These are phyloP conservation scores for Cylindrotheca fusiformis DNA, from an alignment of 108 stramenopile genomes.

Conservation along the genomic window DNA sequence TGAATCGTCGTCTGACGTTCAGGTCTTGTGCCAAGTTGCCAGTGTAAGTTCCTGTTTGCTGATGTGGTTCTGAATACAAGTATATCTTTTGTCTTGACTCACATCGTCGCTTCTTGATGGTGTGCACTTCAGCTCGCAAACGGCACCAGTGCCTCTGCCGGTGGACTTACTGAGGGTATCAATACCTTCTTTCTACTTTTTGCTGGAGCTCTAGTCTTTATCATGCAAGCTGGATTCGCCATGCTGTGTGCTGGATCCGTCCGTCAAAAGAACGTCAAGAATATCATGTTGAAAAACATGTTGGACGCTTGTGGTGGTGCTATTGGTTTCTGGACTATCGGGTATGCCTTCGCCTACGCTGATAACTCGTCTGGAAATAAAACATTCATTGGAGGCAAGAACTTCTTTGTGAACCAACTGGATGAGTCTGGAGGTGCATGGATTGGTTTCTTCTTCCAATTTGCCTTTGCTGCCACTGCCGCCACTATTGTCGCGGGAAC, in stretches of 20 bases:
- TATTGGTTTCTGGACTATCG: conserved; percentile 60
- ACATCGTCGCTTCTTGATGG: too few species aligned
- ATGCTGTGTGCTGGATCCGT: conserved; percentile 79
- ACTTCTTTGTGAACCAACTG: conserved; percentile 57
- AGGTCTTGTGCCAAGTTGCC: neutral
- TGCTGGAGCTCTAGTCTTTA: conserved; percentile 66
- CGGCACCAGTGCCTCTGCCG: neutral
- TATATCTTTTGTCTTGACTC: too few species aligned
- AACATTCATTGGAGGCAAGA: conserved; percentile 34
- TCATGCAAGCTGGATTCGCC: conserved; percentile 84
- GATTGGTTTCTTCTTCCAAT: conserved; percentile 79
- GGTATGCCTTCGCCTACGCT: conserved; percentile 69
- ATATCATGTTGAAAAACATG: conserved; percentile 81
- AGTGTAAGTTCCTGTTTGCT: too few species aligned
- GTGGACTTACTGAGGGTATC: conserved; percentile 30
- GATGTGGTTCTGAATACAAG: too few species aligned
- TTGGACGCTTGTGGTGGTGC: conserved; percentile 71
- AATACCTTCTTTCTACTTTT: conserved; percentile 79
- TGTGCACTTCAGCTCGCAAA: too few species aligned
- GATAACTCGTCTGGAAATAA: conserved; percentile 16
- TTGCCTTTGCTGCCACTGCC: conserved; percentile 80
- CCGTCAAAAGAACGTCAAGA: conserved; percentile 75
- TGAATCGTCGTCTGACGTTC: neutral
- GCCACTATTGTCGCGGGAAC: conserved; percentile 94
- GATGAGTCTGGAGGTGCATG: conserved; percentile 40